Conservation (phyloP, 257 asterid genomes). For the Linderniella brevidens region DNA sequence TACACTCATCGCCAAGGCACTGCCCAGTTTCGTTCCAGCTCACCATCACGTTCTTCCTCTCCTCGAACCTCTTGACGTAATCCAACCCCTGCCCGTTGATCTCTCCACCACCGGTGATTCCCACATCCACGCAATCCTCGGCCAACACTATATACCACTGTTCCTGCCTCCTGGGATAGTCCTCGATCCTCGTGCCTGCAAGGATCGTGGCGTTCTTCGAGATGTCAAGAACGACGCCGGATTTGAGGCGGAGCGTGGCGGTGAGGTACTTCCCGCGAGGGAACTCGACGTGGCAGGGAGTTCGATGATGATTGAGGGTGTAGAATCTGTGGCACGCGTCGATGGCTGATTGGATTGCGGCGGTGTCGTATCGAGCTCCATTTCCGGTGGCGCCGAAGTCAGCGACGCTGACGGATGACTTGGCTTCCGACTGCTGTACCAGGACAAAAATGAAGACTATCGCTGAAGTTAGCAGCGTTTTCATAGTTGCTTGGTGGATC, state of each 20-base stretch:
- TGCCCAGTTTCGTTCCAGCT: conserved; percentile 77
- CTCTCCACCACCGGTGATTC: conserved; percentile 93
- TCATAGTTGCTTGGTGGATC: too few species aligned
- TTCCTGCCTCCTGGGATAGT: conserved; percentile 47
- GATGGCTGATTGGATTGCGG: conserved; percentile 57
- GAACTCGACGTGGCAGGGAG: conserved; percentile 46
- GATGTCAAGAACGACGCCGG: conserved; percentile 48
- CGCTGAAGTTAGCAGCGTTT: too few species aligned
- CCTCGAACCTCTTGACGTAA: conserved; percentile 55
- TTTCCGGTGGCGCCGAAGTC: conserved; percentile 61
- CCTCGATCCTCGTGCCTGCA: conserved; percentile 53
- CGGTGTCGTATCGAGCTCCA: conserved; percentile 62
- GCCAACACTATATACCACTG: conserved; percentile 84
- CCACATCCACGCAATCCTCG: conserved; percentile 51
- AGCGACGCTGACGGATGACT: conserved; percentile 39
- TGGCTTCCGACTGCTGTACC: conserved; percentile 21
- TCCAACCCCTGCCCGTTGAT: conserved; percentile 82
- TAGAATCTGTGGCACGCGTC: conserved; percentile 40
- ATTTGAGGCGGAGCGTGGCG: conserved; percentile 46
- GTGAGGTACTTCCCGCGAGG: conserved; percentile 77
- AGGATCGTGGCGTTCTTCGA: conserved; percentile 34
- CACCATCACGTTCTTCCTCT: conserved; percentile 93
- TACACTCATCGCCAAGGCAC: conserved; percentile 80
- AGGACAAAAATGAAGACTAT: conserved; percentile 6
- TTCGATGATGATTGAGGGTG: conserved; percentile 11